Evolutionary conservation across 306 rosid species (phyloP), one percentile per base, ranked within the genome.

Genomic region (Cucumis melo): DNA sequence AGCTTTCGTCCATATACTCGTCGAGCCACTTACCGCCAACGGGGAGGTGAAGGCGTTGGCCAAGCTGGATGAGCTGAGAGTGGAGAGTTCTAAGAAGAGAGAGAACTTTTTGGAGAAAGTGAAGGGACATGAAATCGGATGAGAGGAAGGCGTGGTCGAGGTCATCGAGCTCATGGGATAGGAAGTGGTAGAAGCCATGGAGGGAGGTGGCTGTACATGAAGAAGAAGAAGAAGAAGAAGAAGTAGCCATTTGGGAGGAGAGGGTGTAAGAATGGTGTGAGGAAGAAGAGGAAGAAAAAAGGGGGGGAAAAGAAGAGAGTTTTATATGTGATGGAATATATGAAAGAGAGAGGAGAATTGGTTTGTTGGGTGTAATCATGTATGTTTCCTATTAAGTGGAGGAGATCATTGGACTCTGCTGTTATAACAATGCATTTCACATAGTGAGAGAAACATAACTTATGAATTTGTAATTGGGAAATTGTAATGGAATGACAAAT

Each of bases 1-100:
- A 88, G 80, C 89, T 90, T 72, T 92, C 97, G 4, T 92, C 97
- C 97, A 92, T 92, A 85, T 92, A 92, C 79, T 92, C 97, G 29
- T 92, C 93, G 21, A 92, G 87, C 97, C 97, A 92, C 80, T 92
- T 92, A 1, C 91, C 97, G 4, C 97, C 97, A 0, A 86, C 86
- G 0, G 97, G 97, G 34, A 92, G 78, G 6, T 91, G 83, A 29
- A 92, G 96, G 71, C 83, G 87, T 24, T 86, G 89, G 64, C 89
- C 96, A 78, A 90, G 81, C 58, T 80, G 61, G 78, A 90, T 88
- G 34, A 90, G 80, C 15, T 92, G 96, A 64, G 96, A 87, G 74
- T 90, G 95, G 73, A 88, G 85, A 61, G 93, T 86, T 61, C 85
- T 88, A 10, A 92, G 93, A 24, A 90, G 83, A 0, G 91, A 90